Evolutionary conservation across 768 basidiomycete species (phyloP).

Genomic region (Panellus pusillus): DNA sequence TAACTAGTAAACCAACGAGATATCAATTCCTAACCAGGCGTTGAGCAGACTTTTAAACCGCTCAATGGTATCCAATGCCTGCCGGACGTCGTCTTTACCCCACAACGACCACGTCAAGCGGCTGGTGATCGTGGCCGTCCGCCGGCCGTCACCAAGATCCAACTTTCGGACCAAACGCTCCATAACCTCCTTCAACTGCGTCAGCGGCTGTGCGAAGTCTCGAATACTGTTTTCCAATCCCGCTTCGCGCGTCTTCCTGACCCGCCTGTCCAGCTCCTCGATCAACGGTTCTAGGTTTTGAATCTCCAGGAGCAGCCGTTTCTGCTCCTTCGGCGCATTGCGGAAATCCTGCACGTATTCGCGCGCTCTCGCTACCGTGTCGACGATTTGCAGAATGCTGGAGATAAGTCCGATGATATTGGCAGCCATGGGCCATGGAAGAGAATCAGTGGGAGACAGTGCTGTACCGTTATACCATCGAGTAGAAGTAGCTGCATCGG

Average conservation of each 20-base stretch:
- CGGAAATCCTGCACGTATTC: neutral
- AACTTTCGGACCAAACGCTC: neutral
- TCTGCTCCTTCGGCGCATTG: no score
- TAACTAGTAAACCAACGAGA: neutral
- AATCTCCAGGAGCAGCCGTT: no score
- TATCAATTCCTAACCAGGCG: neutral
- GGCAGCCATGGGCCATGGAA: neutral
- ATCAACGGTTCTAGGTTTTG: no score
- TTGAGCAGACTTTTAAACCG: neutral
- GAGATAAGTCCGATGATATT: neutral
- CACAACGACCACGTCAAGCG: neutral
- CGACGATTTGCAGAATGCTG: neutral
- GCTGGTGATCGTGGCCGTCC: neutral
- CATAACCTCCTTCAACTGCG: neutral
- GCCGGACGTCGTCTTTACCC: neutral
- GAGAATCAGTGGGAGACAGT: no score
- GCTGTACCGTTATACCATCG: no score
- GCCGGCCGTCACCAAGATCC: neutral
- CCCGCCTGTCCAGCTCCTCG: no score
- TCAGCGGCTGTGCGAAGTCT: no score
- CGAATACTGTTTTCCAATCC: no score
- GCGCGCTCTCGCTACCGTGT: neutral
- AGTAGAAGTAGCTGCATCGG: no score
- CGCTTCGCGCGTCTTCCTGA: no score
- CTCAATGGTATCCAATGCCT: neutral